A percentile compares a stretch with the other conserved stretches of the same genome.
Evolutionary conservation across 257 asterid species (phyloP).

Genomic region (Galeopsis tetrahit): DNA sequence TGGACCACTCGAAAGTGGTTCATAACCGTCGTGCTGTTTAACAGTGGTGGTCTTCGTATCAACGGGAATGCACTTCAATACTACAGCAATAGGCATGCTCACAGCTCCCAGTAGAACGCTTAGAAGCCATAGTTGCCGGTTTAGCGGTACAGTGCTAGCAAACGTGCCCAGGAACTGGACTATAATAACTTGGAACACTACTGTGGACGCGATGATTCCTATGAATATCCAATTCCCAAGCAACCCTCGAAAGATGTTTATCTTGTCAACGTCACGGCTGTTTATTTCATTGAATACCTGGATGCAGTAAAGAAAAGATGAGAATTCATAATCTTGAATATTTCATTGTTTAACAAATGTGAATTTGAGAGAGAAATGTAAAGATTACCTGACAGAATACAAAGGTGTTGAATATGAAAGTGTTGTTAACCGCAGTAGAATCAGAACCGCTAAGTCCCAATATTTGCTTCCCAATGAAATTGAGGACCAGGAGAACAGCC

Average conservation of each 20-base stretch:
- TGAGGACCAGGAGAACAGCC: conserved; percentile 70
- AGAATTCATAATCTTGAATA: not conserved
- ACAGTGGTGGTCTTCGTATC: conserved; percentile 27
- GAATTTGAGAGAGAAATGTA: not conserved
- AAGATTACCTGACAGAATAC: conserved; percentile 91
- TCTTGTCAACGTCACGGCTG: conserved; percentile 96
- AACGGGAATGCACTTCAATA: conserved; percentile 85
- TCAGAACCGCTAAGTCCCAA: conserved; percentile 70
- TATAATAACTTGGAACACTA: conserved; percentile 79
- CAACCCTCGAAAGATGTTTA: conserved; percentile 75
- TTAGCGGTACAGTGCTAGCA: conserved; percentile 87
- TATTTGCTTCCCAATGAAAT: conserved; percentile 67
- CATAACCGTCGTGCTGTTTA: conserved; percentile 77
- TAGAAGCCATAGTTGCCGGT: conserved; percentile 79
- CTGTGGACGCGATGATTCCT: conserved; percentile 67
- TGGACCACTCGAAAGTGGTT: conserved; percentile 62
- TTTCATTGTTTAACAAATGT: not conserved
- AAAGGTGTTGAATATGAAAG: conserved; percentile 95
- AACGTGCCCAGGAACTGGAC: conserved; percentile 91
- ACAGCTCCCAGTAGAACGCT: conserved; percentile 68
- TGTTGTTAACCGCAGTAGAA: conserved; percentile 64
- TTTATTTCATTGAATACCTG: conserved; percentile 98
- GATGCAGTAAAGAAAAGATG: not conserved
- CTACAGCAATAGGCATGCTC: conserved; percentile 70
- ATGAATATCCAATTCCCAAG: conserved; percentile 71